Conservation (phyloP, 495 filamentous ascomycete genomes). For the Aspergillus diversus region DNA sequence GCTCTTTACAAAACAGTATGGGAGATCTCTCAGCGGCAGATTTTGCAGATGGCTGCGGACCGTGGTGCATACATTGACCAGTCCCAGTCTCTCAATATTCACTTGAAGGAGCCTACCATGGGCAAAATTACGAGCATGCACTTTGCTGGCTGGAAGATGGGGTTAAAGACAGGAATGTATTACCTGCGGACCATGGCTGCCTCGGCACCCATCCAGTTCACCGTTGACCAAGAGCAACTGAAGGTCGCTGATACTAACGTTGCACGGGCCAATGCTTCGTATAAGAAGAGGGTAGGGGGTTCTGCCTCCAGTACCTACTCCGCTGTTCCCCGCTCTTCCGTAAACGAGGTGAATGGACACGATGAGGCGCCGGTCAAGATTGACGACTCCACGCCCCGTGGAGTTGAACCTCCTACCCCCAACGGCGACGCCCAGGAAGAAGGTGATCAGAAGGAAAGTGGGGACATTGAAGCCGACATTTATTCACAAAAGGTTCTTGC, state of each 20-base stretch:
- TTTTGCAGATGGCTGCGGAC: slow-evolving; percentile 97
- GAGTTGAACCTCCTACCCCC: slow-evolving; percentile 60
- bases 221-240: slow-evolving; percentile 95
- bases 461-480: slow-evolving; percentile 81
- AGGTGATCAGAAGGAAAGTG: slow-evolving; percentile 65
- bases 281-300: slow-evolving; percentile 69
- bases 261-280: slow-evolving; percentile 57
- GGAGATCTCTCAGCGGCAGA: slow-evolving; percentile 96
- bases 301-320: slow-evolving; percentile 52
- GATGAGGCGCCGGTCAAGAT: slow-evolving; percentile 48
- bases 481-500: slow-evolving; percentile 88
- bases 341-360: slow-evolving; percentile 25
- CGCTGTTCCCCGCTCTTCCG: slow-evolving; percentile 62
- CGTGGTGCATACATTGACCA: slow-evolving; percentile 98
- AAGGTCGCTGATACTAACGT: slow-evolving; percentile 86
- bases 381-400: slow-evolving; percentile 73
- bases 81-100: slow-evolving; percentile 98
- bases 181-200: slow-evolving; percentile 98
- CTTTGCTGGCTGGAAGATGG: slow-evolving; percentile 98
- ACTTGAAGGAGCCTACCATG: slow-evolving; percentile 98
- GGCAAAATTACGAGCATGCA: slow-evolving; percentile 99
- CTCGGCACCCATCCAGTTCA: slow-evolving; percentile 96
- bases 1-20: slow-evolving; percentile 98
- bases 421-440: slow-evolving; percentile 42
- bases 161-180: slow-evolving; percentile 99